Conservation (phyloP, 495 filamentous ascomycete genomes). For the Penicillium lividum region DNA sequence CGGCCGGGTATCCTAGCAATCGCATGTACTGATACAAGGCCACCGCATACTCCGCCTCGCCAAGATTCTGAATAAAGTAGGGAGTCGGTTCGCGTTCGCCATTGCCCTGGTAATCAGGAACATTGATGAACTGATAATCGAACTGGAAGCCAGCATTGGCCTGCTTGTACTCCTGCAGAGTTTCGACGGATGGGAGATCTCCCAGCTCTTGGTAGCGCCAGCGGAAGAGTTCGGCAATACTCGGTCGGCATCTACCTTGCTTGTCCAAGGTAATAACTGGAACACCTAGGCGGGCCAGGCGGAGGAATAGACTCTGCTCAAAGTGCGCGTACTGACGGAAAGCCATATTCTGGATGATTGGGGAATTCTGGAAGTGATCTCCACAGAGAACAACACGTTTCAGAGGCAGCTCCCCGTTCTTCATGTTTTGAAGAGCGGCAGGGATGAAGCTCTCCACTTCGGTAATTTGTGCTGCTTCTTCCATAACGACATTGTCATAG, state of each 20-base stretch:
- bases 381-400: conserved; percentile 91
- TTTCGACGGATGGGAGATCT: conserved; percentile 73
- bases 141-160: conserved; percentile 92
- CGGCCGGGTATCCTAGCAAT: conserved; percentile 90
- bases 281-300: conserved; percentile 85
- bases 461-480: conserved; percentile 97
- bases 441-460: conserved; percentile 98
- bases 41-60: conserved; percentile 95
- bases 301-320: conserved; percentile 91
- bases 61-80: conserved; percentile 96
- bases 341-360: conserved; percentile 93
- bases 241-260: conserved; percentile 85
- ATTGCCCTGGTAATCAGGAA: conserved; percentile 86
- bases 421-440: conserved; percentile 77
- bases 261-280: conserved; percentile 87
- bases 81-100: conserved; percentile 92
- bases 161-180: conserved; percentile 66
- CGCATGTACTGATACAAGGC: conserved; percentile 98
- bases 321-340: conserved; percentile 95
- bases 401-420: conserved; percentile 69
- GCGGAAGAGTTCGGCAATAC: conserved; percentile 84
- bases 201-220: conserved; percentile 88
- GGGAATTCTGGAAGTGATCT: conserved; percentile 95
- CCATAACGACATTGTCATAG: conserved; percentile 98
- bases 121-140: conserved; percentile 97